Evolutionary conservation across 768 basidiomycete genomes (phyloP).

Genomic region (Rhizopogon salebrosus): DNA sequence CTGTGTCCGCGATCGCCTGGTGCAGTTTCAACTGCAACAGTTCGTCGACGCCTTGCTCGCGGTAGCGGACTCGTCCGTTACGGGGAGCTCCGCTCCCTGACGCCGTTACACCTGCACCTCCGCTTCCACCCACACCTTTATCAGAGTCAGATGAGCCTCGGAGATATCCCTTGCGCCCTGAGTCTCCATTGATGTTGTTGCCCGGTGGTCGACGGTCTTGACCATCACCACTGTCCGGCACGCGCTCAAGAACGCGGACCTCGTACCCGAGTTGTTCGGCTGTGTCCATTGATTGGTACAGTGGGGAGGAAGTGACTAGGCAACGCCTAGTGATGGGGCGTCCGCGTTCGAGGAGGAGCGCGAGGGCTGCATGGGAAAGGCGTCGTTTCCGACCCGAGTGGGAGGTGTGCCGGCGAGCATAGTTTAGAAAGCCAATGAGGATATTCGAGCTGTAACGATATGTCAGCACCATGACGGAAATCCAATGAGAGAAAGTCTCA

Average conservation of each 20-base stretch:
- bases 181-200: slow-evolving; percentile 7
- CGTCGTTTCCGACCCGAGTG: slow-evolving; percentile 37
- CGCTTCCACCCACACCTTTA: slow-evolving; percentile 23
- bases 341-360: slow-evolving; percentile 78
- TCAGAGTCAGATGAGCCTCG: slow-evolving; percentile 14
- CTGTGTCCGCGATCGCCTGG: slow-evolving; percentile 72
- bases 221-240: slow-evolving; percentile 63
- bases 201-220: slow-evolving; percentile 39
- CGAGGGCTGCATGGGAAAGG: slow-evolving; percentile 73
- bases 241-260: slow-evolving; percentile 62
- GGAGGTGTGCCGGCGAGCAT: slow-evolving; percentile 51
- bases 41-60: slow-evolving; percentile 95
- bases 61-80: slow-evolving; percentile 49
- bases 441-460: slow-evolving; percentile 69
- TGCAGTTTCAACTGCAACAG: slow-evolving; percentile 89
- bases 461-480: not conserved
- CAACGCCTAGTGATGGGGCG: slow-evolving; percentile 70
- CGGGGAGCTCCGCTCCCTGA: slow-evolving; percentile 11
- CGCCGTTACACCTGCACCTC: slow-evolving; percentile 9
- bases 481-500: slow-evolving; percentile 19
- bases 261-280: slow-evolving; percentile 74
- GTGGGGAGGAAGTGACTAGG: slow-evolving; percentile 74
- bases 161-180: slow-evolving; percentile 13
- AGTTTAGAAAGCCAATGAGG: slow-evolving; percentile 73
- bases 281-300: slow-evolving; percentile 77